Percentiles rank a stretch among this genome's conserved stretches.
These are phyloP conservation scores for Citrus unshiu DNA, from an alignment of 345 rosid species.

Conservation along the genomic window DNA sequence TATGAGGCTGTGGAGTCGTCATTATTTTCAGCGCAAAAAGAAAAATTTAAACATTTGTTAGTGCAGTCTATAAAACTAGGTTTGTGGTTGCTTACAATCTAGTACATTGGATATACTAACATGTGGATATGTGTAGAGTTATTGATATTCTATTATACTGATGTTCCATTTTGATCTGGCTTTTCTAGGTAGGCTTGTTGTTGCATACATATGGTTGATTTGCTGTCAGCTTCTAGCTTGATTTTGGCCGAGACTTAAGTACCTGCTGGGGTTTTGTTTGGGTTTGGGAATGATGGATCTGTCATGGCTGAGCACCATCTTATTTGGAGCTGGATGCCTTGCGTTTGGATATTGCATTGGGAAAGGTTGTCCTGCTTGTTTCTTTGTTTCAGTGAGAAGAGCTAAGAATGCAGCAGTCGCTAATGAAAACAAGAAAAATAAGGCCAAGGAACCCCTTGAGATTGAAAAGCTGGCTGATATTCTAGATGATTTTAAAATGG, in stretches of 20 bases:
- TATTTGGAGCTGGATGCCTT: constrained; percentile 79
- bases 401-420: constrained; percentile 18
- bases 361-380: constrained; percentile 34
- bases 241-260: not conserved
- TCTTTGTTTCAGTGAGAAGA: constrained; percentile 36
- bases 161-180: not conserved
- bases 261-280: not conserved
- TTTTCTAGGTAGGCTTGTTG: not conserved
- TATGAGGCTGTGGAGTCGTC: not conserved
- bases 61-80: not conserved
- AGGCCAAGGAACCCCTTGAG: constrained; percentile 55
- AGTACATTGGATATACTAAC: too few species aligned
- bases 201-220: not conserved
- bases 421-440: constrained; percentile 27
- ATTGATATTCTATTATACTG: not conserved
- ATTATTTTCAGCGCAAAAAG: not conserved
- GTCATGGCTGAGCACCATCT: constrained; percentile 73
- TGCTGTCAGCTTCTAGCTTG: constrained; percentile 4
- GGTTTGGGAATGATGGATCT: constrained; percentile 47
- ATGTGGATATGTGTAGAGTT: not conserved
- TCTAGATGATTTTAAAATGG: constrained; percentile 91
- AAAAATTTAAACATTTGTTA: not conserved
- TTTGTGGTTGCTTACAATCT: not conserved
- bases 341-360: constrained; percentile 87
- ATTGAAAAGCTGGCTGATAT: constrained; percentile 86